phyloP scores from a whole-genome alignment of 352 stramenopile species.

The Globisporangium megalacanthum region DNA sequence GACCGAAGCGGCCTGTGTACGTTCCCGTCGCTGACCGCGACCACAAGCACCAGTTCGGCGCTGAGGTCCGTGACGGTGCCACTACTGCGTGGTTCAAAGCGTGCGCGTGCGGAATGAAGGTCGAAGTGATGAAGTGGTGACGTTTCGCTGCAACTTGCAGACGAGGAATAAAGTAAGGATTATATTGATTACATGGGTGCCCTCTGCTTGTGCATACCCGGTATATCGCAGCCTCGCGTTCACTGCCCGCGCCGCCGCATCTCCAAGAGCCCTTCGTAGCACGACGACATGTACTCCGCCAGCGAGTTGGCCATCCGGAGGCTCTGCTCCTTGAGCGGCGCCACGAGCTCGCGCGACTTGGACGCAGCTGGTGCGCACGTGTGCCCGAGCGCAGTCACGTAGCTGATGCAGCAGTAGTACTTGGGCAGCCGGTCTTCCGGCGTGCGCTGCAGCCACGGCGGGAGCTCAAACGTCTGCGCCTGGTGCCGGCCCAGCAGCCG shows the following conservation, averaged over 20 bases:
- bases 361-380: constrained; percentile 19
- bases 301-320: constrained; percentile 38
- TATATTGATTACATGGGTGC: not conserved
- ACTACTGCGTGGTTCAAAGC: constrained; percentile 42
- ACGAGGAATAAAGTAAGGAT: not conserved
- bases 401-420: constrained; percentile 79
- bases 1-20: constrained; percentile 10
- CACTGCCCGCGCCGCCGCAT: constrained; percentile 35
- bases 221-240: not conserved
- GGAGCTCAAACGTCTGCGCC: constrained; percentile 66
- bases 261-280: constrained; percentile 55
- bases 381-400: constrained; percentile 60
- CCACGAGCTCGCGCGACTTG: constrained; percentile 6
- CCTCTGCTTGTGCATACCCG: too few species aligned
- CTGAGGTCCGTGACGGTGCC: constrained; percentile 32
- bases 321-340: constrained; percentile 24
- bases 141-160: not conserved
- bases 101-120: constrained; percentile 52
- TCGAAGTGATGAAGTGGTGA: constrained; percentile 77
- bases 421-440: constrained; percentile 47
- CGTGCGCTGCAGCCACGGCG: constrained; percentile 33
- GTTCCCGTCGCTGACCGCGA: constrained; percentile 41
- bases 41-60: constrained; percentile 51
- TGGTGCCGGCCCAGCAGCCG: constrained; percentile 65
- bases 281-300: constrained; percentile 56